Evolutionary conservation across 2,329 filamentous ascomycete genomes (phyloP).

Genomic region (Fusarium lyarnte): DNA sequence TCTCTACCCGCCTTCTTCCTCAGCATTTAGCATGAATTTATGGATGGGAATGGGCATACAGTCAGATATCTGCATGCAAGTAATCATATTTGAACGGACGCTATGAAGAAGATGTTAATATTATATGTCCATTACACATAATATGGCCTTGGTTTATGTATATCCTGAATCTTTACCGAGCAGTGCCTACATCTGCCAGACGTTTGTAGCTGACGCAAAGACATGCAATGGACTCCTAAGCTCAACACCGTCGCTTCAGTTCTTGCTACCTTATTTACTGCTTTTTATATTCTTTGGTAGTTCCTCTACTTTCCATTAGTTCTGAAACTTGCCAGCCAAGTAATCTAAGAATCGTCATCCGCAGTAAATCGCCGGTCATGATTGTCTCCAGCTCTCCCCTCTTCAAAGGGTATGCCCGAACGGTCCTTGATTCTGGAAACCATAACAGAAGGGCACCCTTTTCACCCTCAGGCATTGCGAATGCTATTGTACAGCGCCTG

Average conservation of each 20-base stretch:
- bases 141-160: background rate
- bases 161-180: background rate
- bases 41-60: background rate
- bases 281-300: background rate
- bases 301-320: background rate
- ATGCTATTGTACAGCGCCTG: slow-evolving; percentile 44
- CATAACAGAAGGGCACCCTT: background rate
- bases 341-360: background rate
- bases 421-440: slow-evolving; percentile 21
- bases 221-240: background rate
- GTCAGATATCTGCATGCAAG: background rate
- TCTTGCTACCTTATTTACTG: background rate
- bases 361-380: slow-evolving; percentile 21
- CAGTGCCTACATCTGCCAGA: slow-evolving; percentile 14
- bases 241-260: background rate
- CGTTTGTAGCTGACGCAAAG: slow-evolving; percentile 1
- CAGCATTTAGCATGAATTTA: background rate
- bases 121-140: background rate
- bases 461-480: slow-evolving; percentile 34
- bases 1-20: background rate
- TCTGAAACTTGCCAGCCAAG: background rate
- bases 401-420: slow-evolving; percentile 41
- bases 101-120: background rate
- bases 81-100: background rate
- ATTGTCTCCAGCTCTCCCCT: slow-evolving; percentile 38